Evolutionary conservation across 2,329 filamentous ascomycete genomes (phyloP), one percentile per base, ranked within the genome.

Genomic region (Aspergillus quadricinctus): DNA sequence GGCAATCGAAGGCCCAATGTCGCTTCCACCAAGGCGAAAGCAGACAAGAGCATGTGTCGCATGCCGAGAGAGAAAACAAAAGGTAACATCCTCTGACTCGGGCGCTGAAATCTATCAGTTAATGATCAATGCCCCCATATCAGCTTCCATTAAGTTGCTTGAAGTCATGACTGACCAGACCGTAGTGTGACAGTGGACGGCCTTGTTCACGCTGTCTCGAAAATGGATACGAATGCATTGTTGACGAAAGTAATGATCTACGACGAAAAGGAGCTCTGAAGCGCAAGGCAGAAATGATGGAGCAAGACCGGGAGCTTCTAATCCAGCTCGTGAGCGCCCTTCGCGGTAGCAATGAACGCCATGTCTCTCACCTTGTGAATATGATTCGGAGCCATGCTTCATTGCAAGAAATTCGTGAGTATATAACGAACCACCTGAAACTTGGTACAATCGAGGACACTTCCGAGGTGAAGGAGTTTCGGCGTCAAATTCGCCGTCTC

Each of bases 271-370:
- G 53, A 27, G 31, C 41, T 3, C 28, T 60, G 6, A 57, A 57
- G 40, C 59, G 59, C 21, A 55, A 54, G 29, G 48, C 59, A 11
- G 50, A 56, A n/a, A 45, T 43, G 6, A 48, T 64, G 37, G 61
- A 64, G 45, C 37, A 62, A 37, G 58, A 61, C 43, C 54, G 52
- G 17, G 41, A 59, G 4, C 52, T 62, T 25, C 49, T 64, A 3
- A 10, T 57, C 4, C 54, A 51, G n/a, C 53, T 64, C 1, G 55
- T 64, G 27, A 51, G 54, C 3, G 55, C 49, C 14, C 52, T 64
- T 14, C 61, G 58, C 37, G 54, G 57, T 28, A 48, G 54, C 10
- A 48, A 58, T 31, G 45, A 53, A 3, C 25, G 25, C n/a, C 49
- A 56, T 17, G 48, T 52, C 14, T 46, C 52, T 23, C 49, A 49